Evolutionary conservation across 495 filamentous ascomycete genomes (phyloP).

Genomic region (Neurospora sp.): DNA sequence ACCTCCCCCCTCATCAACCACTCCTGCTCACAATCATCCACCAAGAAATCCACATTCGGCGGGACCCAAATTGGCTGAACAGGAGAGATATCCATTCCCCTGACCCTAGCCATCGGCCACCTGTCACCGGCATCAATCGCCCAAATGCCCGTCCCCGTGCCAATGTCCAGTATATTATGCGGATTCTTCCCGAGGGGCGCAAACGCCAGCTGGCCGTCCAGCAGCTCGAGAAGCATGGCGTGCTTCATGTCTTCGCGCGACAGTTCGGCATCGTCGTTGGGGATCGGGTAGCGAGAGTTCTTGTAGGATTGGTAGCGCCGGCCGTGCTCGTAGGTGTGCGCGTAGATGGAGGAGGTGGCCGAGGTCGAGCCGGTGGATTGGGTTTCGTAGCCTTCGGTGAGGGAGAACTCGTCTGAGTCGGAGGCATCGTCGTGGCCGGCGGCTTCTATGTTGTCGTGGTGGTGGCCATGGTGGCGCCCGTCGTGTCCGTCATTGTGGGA

Average conservation of each 20-base stretch:
- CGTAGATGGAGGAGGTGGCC: slow-evolving; percentile 30
- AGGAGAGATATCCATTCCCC: slow-evolving; percentile 24
- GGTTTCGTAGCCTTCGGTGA: slow-evolving; percentile 20
- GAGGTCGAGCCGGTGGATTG: slow-evolving; percentile 22
- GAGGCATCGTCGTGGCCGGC: slow-evolving; percentile 5
- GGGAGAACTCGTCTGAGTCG: slow-evolving; percentile 18
- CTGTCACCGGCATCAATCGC: slow-evolving; percentile 36
- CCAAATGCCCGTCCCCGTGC: slow-evolving; percentile 48
- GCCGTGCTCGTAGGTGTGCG: slow-evolving; percentile 43
- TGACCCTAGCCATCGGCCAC: slow-evolving; percentile 28
- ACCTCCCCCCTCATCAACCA: slow-evolving; percentile 26
- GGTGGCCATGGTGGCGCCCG: neutral
- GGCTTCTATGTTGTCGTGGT: slow-evolving; percentile 12
- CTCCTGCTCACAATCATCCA: slow-evolving; percentile 37
- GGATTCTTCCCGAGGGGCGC: slow-evolving; percentile 33
- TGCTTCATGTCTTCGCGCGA: slow-evolving; percentile 39
- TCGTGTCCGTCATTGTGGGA: neutral
- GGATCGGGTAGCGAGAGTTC: slow-evolving; percentile 44
- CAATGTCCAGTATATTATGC: slow-evolving; percentile 36
- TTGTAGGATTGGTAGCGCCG: slow-evolving; percentile 47
- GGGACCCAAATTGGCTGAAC: slow-evolving; percentile 34
- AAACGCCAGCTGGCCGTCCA: slow-evolving; percentile 32
- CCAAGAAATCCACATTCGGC: slow-evolving; percentile 30
- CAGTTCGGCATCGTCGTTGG: slow-evolving; percentile 46
- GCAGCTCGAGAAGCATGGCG: slow-evolving; percentile 24